Conservation (phyloP, 2,329 filamentous ascomycete genomes). For the Verticillium klebahnii region DNA sequence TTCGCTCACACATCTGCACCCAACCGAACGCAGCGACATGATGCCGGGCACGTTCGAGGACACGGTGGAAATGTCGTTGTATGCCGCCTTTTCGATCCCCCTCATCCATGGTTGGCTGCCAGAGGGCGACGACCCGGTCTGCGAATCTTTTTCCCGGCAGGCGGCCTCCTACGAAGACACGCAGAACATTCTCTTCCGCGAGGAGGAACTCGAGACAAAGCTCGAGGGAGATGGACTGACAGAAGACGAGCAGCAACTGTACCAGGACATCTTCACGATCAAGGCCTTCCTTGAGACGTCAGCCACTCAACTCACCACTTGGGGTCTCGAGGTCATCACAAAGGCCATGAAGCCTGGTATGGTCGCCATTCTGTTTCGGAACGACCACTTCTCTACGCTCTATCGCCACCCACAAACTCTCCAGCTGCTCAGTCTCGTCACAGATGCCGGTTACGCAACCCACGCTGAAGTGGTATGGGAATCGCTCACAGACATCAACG, state of each 20-base stretch:
- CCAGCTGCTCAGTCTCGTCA: conserved; percentile 78
- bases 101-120: conserved; percentile 93
- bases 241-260: conserved; percentile 69
- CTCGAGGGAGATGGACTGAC: conserved; percentile 59
- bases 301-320: conserved; percentile 81
- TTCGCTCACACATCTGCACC: conserved; percentile 47
- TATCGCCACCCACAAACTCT: conserved; percentile 80
- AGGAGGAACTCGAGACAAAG: conserved; percentile 84
- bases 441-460: conserved; percentile 82
- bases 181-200: conserved; percentile 81
- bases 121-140: conserved; percentile 58
- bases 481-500: conserved; percentile 82
- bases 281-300: conserved; percentile 76
- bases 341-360: conserved; percentile 69
- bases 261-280: conserved; percentile 80
- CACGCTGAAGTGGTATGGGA: conserved; percentile 97
- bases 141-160: conserved; percentile 65
- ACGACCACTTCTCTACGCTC: conserved; percentile 93
- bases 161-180: conserved; percentile 88
- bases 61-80: conserved; percentile 84
- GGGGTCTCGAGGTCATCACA: conserved; percentile 71
- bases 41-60: conserved; percentile 76
- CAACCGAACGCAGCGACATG: conserved; percentile 39
- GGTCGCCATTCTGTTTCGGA: conserved; percentile 89
- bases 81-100: conserved; percentile 82